Evolutionary conservation across 495 filamentous ascomycete genomes (phyloP).

Genomic region (Rhypophila decipiens): DNA sequence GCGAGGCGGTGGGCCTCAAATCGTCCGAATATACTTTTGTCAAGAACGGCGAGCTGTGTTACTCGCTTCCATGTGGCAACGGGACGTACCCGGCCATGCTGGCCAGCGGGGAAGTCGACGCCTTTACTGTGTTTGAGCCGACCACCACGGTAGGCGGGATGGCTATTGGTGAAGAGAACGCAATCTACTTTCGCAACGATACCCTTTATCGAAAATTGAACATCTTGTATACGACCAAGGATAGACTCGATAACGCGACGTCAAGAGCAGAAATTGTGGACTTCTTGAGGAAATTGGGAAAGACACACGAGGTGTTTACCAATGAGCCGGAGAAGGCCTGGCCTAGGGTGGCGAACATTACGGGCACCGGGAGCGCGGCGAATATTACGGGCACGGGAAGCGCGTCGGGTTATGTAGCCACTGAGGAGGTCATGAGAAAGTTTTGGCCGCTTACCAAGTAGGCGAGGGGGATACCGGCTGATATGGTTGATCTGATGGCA

Average conservation of each 20-base stretch:
- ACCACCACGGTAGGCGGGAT: not conserved
- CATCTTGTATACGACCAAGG: slow-evolving; percentile 5
- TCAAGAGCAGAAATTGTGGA: not conserved
- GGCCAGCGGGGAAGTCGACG: not conserved
- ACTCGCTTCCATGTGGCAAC: slow-evolving; percentile 1
- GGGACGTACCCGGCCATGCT: slow-evolving; percentile 6
- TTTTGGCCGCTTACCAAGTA: slow-evolving; percentile 6
- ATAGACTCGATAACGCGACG: slow-evolving; percentile 1
- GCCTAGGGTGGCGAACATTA: slow-evolving; percentile 1
- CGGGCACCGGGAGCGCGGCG: too few relatives aligned
- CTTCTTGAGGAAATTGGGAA: slow-evolving; percentile 1
- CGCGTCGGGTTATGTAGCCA: not conserved
- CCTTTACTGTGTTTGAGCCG: slow-evolving; percentile 3
- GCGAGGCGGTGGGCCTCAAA: slow-evolving; percentile 1
- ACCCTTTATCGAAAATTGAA: slow-evolving; percentile 2
- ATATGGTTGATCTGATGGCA: not conserved
- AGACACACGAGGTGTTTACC: slow-evolving; percentile 3
- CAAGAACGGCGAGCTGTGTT: slow-evolving; percentile 1
- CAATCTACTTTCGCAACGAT: slow-evolving; percentile 4
- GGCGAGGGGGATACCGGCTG: not conserved
- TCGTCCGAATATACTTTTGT: slow-evolving; percentile 1
- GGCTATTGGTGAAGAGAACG: slow-evolving; percentile 1
- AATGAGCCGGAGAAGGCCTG: slow-evolving; percentile 1
- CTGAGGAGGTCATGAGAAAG: not conserved
- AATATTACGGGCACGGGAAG: too few relatives aligned